These are phyloP conservation scores for Neurospora sublineolata DNA, from an alignment of 495 filamentous ascomycete species.

Conservation along the genomic window DNA sequence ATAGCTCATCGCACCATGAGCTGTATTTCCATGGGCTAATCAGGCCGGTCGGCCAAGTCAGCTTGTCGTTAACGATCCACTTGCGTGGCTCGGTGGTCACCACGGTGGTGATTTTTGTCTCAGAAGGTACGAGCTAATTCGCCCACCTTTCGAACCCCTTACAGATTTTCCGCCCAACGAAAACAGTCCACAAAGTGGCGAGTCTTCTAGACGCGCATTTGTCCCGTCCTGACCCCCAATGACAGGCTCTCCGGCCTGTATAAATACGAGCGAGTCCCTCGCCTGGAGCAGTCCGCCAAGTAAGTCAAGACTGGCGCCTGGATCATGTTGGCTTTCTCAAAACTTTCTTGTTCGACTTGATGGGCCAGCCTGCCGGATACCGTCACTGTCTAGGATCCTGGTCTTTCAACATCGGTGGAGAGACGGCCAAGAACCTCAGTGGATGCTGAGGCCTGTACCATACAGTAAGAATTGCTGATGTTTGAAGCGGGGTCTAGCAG, in stretches of 20 bases:
- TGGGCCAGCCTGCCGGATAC: neutral
- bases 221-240: neutral
- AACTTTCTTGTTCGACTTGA: neutral
- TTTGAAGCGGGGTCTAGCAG: slow-evolving; percentile 6
- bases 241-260: neutral
- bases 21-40: neutral
- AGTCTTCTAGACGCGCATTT: neutral
- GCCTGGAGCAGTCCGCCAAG: neutral
- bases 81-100: neutral
- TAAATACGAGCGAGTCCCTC: neutral
- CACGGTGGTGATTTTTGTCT: neutral
- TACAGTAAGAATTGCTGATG: neutral
- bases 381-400: neutral
- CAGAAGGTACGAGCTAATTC: neutral
- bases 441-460: slow-evolving; percentile 2
- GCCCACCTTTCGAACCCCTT: neutral
- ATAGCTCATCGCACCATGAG: neutral
- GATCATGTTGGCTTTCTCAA: neutral
- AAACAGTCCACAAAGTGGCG: neutral
- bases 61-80: neutral
- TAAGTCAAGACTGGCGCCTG: neutral
- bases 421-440: neutral
- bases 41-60: neutral
- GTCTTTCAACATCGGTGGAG: neutral
- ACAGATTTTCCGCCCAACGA: neutral